Evolutionary conservation across 768 basidiomycete species (phyloP).

Genomic region (Gymnopilus dilepis): DNA sequence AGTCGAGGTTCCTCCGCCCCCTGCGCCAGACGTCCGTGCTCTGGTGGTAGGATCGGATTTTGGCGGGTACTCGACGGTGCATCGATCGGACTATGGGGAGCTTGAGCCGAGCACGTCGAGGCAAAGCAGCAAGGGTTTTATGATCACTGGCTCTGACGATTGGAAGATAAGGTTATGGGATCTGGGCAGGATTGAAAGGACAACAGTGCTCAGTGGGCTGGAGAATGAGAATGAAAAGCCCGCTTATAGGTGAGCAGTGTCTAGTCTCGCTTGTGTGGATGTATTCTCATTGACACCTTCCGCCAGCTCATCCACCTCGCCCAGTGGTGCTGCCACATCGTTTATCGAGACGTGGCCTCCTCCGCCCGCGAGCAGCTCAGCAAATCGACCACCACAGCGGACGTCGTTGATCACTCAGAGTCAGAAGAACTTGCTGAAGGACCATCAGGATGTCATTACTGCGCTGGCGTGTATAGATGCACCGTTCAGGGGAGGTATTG

Average conservation of each 20-base stretch:
- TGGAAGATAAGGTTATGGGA: slow-evolving; percentile 90
- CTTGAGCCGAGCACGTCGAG: slow-evolving; percentile 48
- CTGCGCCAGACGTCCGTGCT: slow-evolving; percentile 71
- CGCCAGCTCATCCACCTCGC: slow-evolving; percentile 40
- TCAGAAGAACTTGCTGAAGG: slow-evolving; percentile 83
- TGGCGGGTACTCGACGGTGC: slow-evolving; percentile 64
- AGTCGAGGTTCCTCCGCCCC: slow-evolving; percentile 34
- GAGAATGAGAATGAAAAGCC: slow-evolving; percentile 80
- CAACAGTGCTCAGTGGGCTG: slow-evolving; percentile 78
- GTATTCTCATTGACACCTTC: background rate
- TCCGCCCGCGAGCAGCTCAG: slow-evolving; percentile 48
- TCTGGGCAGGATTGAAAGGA: slow-evolving; percentile 70
- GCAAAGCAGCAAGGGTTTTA: slow-evolving; percentile 62
- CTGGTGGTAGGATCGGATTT: slow-evolving; percentile 79
- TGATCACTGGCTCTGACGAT: slow-evolving; percentile 92
- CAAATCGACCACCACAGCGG: slow-evolving; percentile 73
- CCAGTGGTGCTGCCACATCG: slow-evolving; percentile 51
- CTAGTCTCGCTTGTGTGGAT: background rate
- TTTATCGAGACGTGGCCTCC: slow-evolving; percentile 71
- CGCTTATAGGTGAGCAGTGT: slow-evolving; percentile 66
- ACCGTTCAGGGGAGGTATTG: slow-evolving; percentile 89
- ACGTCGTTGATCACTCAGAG: slow-evolving; percentile 80
- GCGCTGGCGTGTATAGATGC: slow-evolving; percentile 87
- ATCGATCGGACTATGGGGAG: slow-evolving; percentile 57
- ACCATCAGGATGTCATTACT: slow-evolving; percentile 91